Conservation (phyloP, 2,329 filamentous ascomycete species). For the Trichophyton simii region DNA sequence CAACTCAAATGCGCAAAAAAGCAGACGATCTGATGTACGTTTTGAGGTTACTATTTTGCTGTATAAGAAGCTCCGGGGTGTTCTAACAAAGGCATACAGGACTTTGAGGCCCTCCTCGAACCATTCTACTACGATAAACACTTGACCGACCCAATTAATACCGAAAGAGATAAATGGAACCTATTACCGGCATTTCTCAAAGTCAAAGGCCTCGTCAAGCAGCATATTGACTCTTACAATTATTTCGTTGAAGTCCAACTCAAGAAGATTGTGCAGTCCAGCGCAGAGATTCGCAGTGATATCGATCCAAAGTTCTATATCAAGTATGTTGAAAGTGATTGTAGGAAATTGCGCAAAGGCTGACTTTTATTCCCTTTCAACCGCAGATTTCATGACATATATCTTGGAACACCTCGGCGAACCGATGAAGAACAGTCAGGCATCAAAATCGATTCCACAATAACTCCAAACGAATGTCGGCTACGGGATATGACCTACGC, state of each 20-base stretch:
- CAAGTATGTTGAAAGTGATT: conserved; percentile 37
- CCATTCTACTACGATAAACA: conserved; percentile 59
- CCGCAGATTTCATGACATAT: conserved; percentile 64
- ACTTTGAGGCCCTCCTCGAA: conserved; percentile 52
- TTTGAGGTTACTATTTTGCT: neutral
- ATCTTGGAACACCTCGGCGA: conserved; percentile 69
- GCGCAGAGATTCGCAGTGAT: conserved; percentile 78
- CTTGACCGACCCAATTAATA: conserved; percentile 56
- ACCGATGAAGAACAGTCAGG: conserved; percentile 60
- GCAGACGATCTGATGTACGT: conserved; percentile 7
- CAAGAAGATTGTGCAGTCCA: conserved; percentile 90
- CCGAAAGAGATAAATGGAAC: conserved; percentile 83
- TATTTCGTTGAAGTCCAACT: conserved; percentile 95
- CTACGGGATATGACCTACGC: conserved; percentile 96
- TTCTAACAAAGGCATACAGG: conserved; percentile 14
- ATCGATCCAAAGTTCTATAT: conserved; percentile 87
- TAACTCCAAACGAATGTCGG: conserved; percentile 93
- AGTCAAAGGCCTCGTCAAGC: conserved; percentile 91
- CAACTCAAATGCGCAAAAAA: conserved; percentile 4
- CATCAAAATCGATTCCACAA: conserved; percentile 39
- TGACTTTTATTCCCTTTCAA: neutral
- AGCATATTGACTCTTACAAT: conserved; percentile 98
- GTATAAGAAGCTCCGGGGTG: neutral
- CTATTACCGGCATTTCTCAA: conserved; percentile 93
- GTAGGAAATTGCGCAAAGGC: neutral